These are phyloP conservation scores for Alternaria sp. DNA, from an alignment of 2,329 filamentous ascomycete species.

Conservation along the genomic window DNA sequence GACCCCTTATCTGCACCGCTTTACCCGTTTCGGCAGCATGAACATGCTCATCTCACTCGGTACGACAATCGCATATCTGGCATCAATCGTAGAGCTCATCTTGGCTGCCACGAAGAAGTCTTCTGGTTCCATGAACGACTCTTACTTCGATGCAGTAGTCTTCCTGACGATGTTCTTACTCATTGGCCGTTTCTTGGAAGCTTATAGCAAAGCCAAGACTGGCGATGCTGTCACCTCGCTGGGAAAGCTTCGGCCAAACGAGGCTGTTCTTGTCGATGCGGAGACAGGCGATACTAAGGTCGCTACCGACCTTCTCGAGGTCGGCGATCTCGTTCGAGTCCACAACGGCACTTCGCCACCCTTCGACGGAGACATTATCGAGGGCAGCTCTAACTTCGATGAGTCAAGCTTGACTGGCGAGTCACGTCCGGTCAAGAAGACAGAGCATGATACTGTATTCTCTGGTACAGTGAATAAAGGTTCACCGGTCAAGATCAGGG, in stretches of 20 bases:
- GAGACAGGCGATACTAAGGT: conserved; percentile 55
- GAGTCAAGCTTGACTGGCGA: conserved; percentile 90
- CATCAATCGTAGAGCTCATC: conserved; percentile 78
- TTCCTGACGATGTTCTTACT: conserved; percentile 91
- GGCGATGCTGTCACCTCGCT: conserved; percentile 84
- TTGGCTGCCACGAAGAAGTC: conserved; percentile 57
- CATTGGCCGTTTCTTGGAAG: conserved; percentile 75
- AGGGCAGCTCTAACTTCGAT: conserved; percentile 72
- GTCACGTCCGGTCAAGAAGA: conserved; percentile 71
- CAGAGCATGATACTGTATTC: conserved; percentile 68
- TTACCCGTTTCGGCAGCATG: conserved; percentile 96
- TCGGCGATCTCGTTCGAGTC: conserved; percentile 67
- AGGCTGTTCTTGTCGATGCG: conserved; percentile 72
- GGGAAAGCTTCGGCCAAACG: conserved; percentile 76
- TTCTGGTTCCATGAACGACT: conserved; percentile 44
- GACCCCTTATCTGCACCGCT: conserved; percentile 74
- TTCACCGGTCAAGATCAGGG: conserved; percentile 65
- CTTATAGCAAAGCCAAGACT: conserved; percentile 89
- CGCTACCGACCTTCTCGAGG: conserved; percentile 68
- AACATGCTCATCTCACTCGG: conserved; percentile 91
- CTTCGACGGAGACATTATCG: conserved; percentile 72
- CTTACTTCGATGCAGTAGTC: conserved; percentile 91
- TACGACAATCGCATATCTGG: conserved; percentile 85
- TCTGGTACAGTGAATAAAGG: conserved; percentile 78
- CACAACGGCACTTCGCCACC: conserved; percentile 83